phyloP scores from a whole-genome alignment of 805 yeast genomes.

The Starmerella roubikii region DNA sequence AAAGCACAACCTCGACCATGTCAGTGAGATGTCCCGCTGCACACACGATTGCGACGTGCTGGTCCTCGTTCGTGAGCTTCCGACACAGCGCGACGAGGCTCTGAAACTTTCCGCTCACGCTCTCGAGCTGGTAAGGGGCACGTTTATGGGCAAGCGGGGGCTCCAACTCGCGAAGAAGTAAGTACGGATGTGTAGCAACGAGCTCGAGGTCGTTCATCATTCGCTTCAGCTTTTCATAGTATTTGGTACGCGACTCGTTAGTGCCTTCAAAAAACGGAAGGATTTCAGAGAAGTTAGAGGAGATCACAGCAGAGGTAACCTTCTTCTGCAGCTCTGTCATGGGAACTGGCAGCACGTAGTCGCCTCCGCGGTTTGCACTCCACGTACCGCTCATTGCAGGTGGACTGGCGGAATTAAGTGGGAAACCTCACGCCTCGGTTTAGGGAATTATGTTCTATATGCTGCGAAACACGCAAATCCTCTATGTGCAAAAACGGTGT shows the following conservation, averaged over 20 bases:
- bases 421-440: no score
- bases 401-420: no score
- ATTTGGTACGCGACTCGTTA: conserved; percentile 39
- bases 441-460: no score
- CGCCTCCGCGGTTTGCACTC: conserved; percentile 4
- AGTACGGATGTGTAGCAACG: conserved; percentile 80
- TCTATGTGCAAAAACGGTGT: no score
- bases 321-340: conserved; percentile 49
- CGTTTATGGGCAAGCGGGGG: conserved; percentile 49
- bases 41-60: conserved; percentile 57
- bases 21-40: conserved; percentile 59
- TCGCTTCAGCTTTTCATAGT: conserved; percentile 47
- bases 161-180: conserved; percentile 69
- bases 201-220: conserved; percentile 62
- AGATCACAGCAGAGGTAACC: conserved; percentile 79
- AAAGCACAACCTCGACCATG: conserved; percentile 58
- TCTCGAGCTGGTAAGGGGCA: conserved; percentile 55
- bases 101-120: conserved; percentile 46
- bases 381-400: no score
- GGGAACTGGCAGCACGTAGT: conserved; percentile 18
- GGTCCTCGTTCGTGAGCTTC: conserved; percentile 33
- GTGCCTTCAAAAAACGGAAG: conserved; percentile 61
- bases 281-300: conserved; percentile 82
- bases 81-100: conserved; percentile 52
- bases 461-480: no score